These are phyloP conservation scores for Alternaria consortialis DNA, from an alignment of 2,329 filamentous ascomycete genomes.

Conservation along the genomic window DNA sequence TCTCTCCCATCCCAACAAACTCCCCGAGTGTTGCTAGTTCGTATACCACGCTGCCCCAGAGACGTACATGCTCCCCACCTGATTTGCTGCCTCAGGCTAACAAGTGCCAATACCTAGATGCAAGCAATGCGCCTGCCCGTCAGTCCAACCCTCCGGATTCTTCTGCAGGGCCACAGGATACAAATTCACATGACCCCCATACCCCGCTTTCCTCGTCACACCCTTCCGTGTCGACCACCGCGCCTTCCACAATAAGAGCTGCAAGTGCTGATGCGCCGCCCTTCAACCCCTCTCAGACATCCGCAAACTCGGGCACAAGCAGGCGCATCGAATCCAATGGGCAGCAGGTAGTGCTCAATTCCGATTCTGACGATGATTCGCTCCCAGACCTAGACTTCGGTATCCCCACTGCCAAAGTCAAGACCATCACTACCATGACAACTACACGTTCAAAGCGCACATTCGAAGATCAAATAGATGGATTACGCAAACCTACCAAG, in stretches of 20 bases:
- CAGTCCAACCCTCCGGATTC: neutral
- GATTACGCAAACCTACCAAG: slow-evolving; percentile 33
- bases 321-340: slow-evolving; percentile 65
- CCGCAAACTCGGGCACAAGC: slow-evolving; percentile 49
- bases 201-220: slow-evolving; percentile 1
- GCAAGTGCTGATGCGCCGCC: slow-evolving; percentile 11
- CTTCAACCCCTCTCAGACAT: slow-evolving; percentile 38
- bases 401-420: slow-evolving; percentile 18
- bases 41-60: slow-evolving; percentile 31
- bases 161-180: neutral
- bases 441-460: slow-evolving; percentile 22
- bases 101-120: slow-evolving; percentile 4
- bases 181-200: neutral
- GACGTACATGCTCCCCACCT: slow-evolving; percentile 22
- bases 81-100: slow-evolving; percentile 2
- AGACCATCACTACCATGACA: slow-evolving; percentile 11
- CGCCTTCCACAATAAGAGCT: slow-evolving; percentile 8
- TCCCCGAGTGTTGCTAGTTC: slow-evolving; percentile 19
- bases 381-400: slow-evolving; percentile 60
- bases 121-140: slow-evolving; percentile 6
- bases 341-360: slow-evolving; percentile 64
- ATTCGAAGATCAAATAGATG: slow-evolving; percentile 23
- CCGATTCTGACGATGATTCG: slow-evolving; percentile 72
- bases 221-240: slow-evolving; percentile 12
- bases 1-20: slow-evolving; percentile 52